phyloP scores from a whole-genome alignment of 1,284 basidiomycete species.

The Moesziomyces globuligerus region DNA sequence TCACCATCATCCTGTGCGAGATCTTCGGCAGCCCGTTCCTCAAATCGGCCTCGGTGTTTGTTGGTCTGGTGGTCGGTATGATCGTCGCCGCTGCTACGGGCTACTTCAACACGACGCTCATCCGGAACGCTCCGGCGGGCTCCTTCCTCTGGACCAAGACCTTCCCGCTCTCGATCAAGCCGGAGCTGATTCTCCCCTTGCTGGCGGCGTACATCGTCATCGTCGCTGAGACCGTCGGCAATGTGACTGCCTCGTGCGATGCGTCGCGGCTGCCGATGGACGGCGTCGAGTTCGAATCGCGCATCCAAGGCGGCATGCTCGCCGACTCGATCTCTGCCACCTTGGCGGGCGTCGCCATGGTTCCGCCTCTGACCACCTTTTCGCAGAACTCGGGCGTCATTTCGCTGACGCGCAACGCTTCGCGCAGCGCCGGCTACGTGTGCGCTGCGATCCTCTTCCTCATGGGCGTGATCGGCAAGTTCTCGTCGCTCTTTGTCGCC shows the following conservation, averaged over 20 bases:
- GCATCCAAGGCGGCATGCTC: constrained; percentile 41
- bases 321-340: constrained; percentile 40
- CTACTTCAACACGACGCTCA: constrained; percentile 31
- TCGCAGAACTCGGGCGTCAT: constrained; percentile 44
- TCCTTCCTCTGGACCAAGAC: constrained; percentile 37
- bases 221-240: constrained; percentile 34
- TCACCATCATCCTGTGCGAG: constrained; percentile 42
- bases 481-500: constrained; percentile 35
- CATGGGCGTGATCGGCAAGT: constrained; percentile 39
- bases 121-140: constrained; percentile 24
- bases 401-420: constrained; percentile 34
- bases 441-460: constrained; percentile 40
- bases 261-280: constrained; percentile 35
- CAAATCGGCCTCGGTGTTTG: constrained; percentile 42
- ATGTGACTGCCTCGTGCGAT: constrained; percentile 42
- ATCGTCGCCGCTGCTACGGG: constrained; percentile 45
- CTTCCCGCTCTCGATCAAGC: constrained; percentile 26
- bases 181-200: constrained; percentile 29
- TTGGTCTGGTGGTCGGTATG: constrained; percentile 43
- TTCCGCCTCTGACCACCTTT: constrained; percentile 37
- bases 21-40: constrained; percentile 47
- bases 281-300: constrained; percentile 31
- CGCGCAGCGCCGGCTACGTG: constrained; percentile 26
- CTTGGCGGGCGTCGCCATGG: constrained; percentile 28
- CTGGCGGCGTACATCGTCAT: constrained; percentile 31